Evolutionary conservation across 2,329 filamentous ascomycete genomes (phyloP).

Genomic region (Aspergillus ochraceus): DNA sequence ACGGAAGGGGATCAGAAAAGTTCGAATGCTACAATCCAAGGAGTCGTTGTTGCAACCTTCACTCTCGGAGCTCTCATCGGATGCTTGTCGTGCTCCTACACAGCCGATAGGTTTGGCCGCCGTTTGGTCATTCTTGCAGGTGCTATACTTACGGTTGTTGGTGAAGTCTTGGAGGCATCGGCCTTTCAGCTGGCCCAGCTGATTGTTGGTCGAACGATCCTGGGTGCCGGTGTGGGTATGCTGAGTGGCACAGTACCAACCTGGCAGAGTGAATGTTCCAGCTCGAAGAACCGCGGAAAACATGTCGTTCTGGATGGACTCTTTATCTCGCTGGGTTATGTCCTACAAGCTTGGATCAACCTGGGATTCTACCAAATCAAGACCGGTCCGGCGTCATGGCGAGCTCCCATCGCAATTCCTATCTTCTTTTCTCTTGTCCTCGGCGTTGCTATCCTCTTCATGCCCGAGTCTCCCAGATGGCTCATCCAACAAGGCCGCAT

Average conservation of each 20-base stretch:
- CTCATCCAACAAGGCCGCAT: slow-evolving; percentile 17
- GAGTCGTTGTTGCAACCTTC: slow-evolving; percentile 27
- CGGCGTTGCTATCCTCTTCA: slow-evolving; percentile 25
- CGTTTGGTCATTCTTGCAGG: slow-evolving; percentile 46
- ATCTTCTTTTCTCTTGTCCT: slow-evolving; percentile 30
- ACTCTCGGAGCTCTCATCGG: slow-evolving; percentile 50
- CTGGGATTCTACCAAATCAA: slow-evolving; percentile 37
- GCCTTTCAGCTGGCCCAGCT: slow-evolving; percentile 49
- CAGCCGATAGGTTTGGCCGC: slow-evolving; percentile 49
- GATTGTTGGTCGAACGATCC: slow-evolving; percentile 47
- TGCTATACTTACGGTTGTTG: slow-evolving; percentile 43
- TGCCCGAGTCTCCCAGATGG: slow-evolving; percentile 40
- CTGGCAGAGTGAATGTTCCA: slow-evolving; percentile 38
- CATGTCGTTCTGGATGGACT: slow-evolving; percentile 34
- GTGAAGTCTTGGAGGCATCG: slow-evolving; percentile 45
- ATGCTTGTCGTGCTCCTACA: slow-evolving; percentile 46
- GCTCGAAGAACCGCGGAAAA: slow-evolving; percentile 19
- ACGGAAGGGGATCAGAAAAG: slow-evolving; percentile 43
- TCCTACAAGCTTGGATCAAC: slow-evolving; percentile 48
- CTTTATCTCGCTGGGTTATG: slow-evolving; percentile 45
- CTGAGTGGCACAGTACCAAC: slow-evolving; percentile 46
- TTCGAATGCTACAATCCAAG: slow-evolving; percentile 47
- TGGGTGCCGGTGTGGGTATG: slow-evolving; percentile 46
- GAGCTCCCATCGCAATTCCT: slow-evolving; percentile 39
- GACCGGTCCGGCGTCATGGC: slow-evolving; percentile 34